These are phyloP conservation scores for Quercus rubra DNA, from an alignment of 306 rosid species.

Conservation along the genomic window DNA sequence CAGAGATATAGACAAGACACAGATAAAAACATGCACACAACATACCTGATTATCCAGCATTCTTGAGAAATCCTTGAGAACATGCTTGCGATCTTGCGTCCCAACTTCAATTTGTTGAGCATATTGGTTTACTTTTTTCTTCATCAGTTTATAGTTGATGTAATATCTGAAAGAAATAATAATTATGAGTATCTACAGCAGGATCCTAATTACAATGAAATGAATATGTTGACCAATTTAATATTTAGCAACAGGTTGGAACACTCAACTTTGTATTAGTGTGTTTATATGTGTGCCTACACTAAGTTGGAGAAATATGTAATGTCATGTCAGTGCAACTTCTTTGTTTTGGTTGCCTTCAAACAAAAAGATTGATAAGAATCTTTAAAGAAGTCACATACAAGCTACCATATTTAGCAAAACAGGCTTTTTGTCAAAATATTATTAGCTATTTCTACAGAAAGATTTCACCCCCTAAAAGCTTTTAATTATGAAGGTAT, in stretches of 20 bases:
- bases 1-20: not conserved
- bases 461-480: not conserved
- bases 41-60: slow-evolving; percentile 93
- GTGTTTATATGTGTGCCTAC: not conserved
- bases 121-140: slow-evolving; percentile 83
- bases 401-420: not conserved
- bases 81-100: slow-evolving; percentile 68
- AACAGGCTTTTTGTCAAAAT: not conserved
- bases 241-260: not conserved
- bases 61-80: slow-evolving; percentile 94
- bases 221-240: not conserved
- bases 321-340: not conserved
- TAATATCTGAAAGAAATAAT: slow-evolving; percentile 60
- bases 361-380: not conserved
- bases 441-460: not conserved
- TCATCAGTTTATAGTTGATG: slow-evolving; percentile 94
- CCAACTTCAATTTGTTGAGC: slow-evolving; percentile 86
- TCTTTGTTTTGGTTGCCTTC: not conserved
- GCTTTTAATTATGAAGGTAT: not conserved
- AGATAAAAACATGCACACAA: not conserved
- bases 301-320: not conserved
- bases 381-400: not conserved
- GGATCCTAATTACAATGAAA: not conserved
- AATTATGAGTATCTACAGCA: slow-evolving; percentile 10
- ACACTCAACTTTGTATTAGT: not conserved